phyloP scores from a whole-genome alignment of 1,284 basidiomycete species.

The Leccinum solheimii region DNA sequence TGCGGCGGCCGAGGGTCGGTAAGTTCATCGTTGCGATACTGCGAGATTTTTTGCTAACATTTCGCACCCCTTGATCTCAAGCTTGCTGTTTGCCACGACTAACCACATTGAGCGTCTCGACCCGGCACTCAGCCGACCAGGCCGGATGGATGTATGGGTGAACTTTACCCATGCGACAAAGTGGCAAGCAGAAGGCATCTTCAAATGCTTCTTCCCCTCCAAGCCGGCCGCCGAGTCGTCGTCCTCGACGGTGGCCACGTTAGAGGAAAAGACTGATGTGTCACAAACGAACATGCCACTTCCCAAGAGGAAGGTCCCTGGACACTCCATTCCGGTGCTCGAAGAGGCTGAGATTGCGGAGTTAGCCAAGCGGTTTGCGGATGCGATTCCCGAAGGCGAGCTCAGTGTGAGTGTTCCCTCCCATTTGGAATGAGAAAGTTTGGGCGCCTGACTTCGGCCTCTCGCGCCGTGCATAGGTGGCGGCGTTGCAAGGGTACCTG shows the following conservation, averaged over 20 bases:
- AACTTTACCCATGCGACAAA: constrained; percentile 86
- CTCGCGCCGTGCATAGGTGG: constrained; percentile 53
- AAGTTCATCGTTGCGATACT: constrained; percentile 32
- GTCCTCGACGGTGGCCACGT: constrained; percentile 17
- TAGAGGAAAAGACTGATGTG: constrained; percentile 42
- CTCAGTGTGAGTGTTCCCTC: constrained; percentile 60
- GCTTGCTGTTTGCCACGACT: constrained; percentile 78
- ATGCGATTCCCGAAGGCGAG: constrained; percentile 77
- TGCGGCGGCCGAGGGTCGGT: constrained; percentile 83
- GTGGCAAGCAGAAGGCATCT: constrained; percentile 86
- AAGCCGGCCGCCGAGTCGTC: constrained; percentile 37
- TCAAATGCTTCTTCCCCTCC: constrained; percentile 88
- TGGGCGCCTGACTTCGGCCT: constrained; percentile 3
- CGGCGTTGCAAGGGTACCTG: constrained; percentile 80
- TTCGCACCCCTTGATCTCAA: constrained; percentile 31
- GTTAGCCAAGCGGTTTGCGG: constrained; percentile 75
- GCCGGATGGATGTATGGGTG: constrained; percentile 87
- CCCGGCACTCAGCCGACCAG: constrained; percentile 76
- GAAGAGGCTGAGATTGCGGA: constrained; percentile 70
- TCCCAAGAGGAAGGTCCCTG: constrained; percentile 60
- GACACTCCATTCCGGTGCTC: constrained; percentile 64
- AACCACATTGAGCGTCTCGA: constrained; percentile 86
- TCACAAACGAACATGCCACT: constrained; percentile 67
- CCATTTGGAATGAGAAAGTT: constrained; percentile 1
- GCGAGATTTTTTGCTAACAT: constrained; percentile 17